A percentile compares a stretch with the other conserved stretches of the same genome.
Conservation (phyloP, 768 basidiomycete species). For the Lepiota venenata region DNA sequence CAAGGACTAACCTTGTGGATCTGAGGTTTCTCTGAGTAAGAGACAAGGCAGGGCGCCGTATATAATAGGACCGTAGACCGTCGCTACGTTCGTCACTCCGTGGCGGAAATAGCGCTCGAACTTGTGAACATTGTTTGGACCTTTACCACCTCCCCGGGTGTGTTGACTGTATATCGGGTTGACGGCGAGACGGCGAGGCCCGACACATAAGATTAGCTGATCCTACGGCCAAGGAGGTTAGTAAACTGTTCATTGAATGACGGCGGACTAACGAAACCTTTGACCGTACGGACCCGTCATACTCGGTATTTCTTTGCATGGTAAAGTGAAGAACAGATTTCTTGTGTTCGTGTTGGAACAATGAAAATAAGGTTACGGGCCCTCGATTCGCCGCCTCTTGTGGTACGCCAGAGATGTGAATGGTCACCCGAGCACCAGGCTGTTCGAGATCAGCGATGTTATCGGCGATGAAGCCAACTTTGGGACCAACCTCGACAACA, state of each 20-base stretch:
- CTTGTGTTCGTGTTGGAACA: conserved; percentile 96
- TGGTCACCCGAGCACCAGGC: conserved; percentile 79
- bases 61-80: conserved; percentile 82
- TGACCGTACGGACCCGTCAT: conserved; percentile 80
- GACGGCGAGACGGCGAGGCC: conserved; percentile 79
- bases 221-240: conserved; percentile 49
- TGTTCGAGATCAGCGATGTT: conserved; percentile 26
- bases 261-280: conserved; percentile 51
- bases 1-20: conserved; percentile 54
- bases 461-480: neutral
- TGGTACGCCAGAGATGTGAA: conserved; percentile 77
- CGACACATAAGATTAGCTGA: conserved; percentile 83
- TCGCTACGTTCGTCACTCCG: conserved; percentile 78
- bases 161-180: conserved; percentile 94
- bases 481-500: conserved; percentile 58
- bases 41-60: conserved; percentile 86
- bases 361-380: conserved; percentile 71
- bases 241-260: neutral
- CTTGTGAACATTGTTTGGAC: conserved; percentile 96
- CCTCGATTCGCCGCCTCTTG: conserved; percentile 42
- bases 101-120: conserved; percentile 89
- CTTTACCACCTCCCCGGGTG: conserved; percentile 84
- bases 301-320: conserved; percentile 94
- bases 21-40: conserved; percentile 66
- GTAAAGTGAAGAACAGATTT: conserved; percentile 89